Conservation (phyloP, 73 alveolate genomes). For the Tetrahymena malaccensis region DNA sequence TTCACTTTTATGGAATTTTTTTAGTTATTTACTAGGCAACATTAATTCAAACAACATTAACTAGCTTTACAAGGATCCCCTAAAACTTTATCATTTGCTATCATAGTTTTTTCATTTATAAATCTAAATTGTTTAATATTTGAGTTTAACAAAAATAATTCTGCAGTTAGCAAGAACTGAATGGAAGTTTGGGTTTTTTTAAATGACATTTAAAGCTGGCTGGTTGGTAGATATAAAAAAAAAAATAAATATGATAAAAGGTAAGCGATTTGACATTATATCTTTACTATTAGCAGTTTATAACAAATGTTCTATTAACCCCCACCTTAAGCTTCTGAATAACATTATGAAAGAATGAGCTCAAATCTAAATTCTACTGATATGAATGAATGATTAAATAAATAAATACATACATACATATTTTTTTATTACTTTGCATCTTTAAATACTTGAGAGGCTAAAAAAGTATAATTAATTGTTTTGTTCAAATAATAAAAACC, state of each 20-base stretch:
- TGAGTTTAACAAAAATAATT: too few relatives aligned
- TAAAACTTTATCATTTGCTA: not conserved
- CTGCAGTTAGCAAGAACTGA: not conserved
- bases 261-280: not conserved
- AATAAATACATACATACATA: not conserved
- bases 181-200: too few relatives aligned
- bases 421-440: not conserved
- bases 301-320: not conserved
- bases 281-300: not conserved
- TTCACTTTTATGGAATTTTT: not conserved
- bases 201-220: not conserved
- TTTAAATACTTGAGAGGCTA: not conserved
- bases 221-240: not conserved
- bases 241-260: too few relatives aligned
- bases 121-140: too few relatives aligned
- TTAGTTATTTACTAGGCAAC: not conserved
- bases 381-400: not conserved
- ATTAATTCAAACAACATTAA: not conserved
- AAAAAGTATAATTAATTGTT: not conserved
- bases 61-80: not conserved
- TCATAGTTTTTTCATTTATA: too few relatives aligned
- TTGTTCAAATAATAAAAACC: not conserved
- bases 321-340: not conserved
- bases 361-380: not conserved
- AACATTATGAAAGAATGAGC: not conserved